Conservation (phyloP, 805 yeast genomes). For the Saccharomycopsis sp. region DNA sequence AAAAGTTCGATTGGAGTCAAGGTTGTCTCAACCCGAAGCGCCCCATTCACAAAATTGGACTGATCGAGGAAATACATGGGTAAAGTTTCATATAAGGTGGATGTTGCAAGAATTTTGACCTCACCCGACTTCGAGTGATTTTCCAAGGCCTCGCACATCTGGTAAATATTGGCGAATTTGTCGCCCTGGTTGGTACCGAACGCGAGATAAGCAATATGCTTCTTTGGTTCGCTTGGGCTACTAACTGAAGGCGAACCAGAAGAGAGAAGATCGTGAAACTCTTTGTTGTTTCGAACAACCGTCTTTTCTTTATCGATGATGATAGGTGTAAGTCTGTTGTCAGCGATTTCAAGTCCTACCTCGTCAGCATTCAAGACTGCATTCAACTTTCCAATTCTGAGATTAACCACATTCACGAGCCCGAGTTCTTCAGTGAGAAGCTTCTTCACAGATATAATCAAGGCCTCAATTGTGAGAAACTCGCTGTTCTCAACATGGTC, state of each 20-base stretch:
- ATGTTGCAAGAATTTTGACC: conserved; percentile 50
- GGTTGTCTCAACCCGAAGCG: conserved; percentile 53
- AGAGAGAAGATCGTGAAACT: background rate
- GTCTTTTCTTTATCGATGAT: background rate
- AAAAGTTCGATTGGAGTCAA: conserved; percentile 62
- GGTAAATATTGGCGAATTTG: conserved; percentile 54
- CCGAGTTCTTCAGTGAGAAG: conserved; percentile 38
- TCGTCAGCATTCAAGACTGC: conserved; percentile 84
- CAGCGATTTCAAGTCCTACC: conserved; percentile 71
- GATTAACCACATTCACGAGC: conserved; percentile 33
- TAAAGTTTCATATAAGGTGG: conserved; percentile 78
- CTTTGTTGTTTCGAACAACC: background rate
- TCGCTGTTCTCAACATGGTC: conserved; percentile 67
- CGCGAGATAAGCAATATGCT: conserved; percentile 65
- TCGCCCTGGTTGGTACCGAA: conserved; percentile 88
- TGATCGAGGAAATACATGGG: conserved; percentile 91
- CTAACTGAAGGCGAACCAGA: too few species aligned
- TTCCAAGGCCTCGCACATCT: conserved; percentile 30
- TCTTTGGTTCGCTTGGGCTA: conserved; percentile 9
- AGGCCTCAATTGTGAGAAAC: conserved; percentile 90
- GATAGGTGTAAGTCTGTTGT: background rate
- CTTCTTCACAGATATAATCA: conserved; percentile 67
- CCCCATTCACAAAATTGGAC: conserved; percentile 79
- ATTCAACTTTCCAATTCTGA: conserved; percentile 72
- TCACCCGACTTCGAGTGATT: conserved; percentile 25